Evolutionary conservation across 148 eudicot genomes (phyloP).

Genomic region (Talinum fruticosum): DNA sequence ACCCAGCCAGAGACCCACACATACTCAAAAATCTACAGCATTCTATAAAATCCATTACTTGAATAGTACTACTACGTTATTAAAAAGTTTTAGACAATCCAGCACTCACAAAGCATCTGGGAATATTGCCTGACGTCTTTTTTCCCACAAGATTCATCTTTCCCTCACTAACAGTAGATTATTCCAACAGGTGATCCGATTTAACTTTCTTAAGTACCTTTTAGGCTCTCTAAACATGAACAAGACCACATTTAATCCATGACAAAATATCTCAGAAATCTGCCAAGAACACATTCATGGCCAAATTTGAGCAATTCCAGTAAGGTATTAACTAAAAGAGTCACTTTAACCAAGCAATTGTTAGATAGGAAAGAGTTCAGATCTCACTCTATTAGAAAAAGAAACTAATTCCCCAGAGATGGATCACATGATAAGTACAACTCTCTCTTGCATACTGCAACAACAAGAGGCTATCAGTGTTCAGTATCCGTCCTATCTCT

Average conservation of each 20-base stretch:
- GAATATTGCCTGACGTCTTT: background rate
- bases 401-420: no score
- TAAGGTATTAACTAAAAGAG: no score
- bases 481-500: no score
- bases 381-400: no score
- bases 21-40: background rate
- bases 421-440: no score
- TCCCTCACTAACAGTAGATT: background rate
- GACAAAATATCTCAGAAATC: background rate
- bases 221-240: background rate
- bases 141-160: background rate
- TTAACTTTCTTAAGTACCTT: no score
- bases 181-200: no score
- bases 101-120: background rate
- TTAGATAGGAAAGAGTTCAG: no score
- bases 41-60: background rate
- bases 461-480: no score
- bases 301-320: background rate
- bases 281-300: background rate
- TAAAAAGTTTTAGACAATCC: background rate
- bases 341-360: no score
- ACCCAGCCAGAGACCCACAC: background rate
- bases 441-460: no score
- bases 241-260: background rate
- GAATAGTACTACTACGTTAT: background rate